Base-by-base conservation (phyloP, 257 asterid species). In the Osmanthus fragrans region DNA sequence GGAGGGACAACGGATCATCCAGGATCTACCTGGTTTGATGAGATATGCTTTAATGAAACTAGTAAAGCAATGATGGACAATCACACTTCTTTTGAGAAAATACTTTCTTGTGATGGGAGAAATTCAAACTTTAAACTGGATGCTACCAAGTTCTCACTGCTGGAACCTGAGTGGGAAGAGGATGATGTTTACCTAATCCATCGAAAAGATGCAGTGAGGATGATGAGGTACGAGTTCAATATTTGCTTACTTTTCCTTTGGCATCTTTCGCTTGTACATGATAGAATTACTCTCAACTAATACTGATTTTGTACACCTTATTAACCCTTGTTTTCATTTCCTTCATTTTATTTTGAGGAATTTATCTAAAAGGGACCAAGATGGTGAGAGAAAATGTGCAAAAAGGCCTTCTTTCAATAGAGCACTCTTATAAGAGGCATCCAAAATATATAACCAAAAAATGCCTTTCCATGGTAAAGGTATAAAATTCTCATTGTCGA, bases 151-250 rank as follows among this genome's bases (percentile, higher is more conserved):
- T 80, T 81, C 78, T 45, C 83, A 65, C 91, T 89, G 19, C 33
- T 88, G 81, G 92, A 90, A 80, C 88, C 95, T n/a, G 97, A 89
- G 75, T 87, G 89, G 97, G 94, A 84, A 83, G 97, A 95, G 80
- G 98, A 93, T 81, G 99, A 93, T 86, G 77, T 86, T 72, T 95
- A 95, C 76, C 80, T 83, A 12, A 65, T 86, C 68, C 89, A 90
- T 73, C 89, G 99, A 13, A 93, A 88, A 86, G 97, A 91, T 74
- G 98, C 98, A 32, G 80, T 89, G 78, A 86, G 71, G 82, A 87
- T 76, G 92, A 89, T 74, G 84, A 90, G 99, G 99, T 94, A 76
- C 30, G 70, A 69, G 51, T 70, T 9, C 45, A 67, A 45, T 32
- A 32, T 18, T 23, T n/a, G 71, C 75, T 70, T 25, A 23, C 67